These are phyloP conservation scores for Torulaspora quercuum DNA, from an alignment of 805 yeast species.

Conservation along the genomic window DNA sequence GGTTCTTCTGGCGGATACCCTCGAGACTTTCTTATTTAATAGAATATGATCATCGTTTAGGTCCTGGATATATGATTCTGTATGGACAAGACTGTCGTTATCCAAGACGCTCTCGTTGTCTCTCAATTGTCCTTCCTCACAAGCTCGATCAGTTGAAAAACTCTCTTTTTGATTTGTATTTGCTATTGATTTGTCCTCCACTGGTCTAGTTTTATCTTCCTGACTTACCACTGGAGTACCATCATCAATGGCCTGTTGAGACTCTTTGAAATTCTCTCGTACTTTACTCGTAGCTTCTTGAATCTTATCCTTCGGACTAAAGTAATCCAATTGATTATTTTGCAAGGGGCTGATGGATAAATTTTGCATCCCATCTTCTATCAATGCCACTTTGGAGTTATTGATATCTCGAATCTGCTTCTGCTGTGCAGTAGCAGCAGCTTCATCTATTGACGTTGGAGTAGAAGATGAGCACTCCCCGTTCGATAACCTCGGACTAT, in stretches of 20 bases:
- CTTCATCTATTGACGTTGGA: constrained; percentile 24
- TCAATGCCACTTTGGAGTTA: background rate
- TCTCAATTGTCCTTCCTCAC: no score
- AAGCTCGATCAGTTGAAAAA: no score
- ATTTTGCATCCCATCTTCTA: constrained; percentile 1
- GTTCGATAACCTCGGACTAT: constrained; percentile 24
- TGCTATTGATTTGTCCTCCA: no score
- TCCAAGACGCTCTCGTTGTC: constrained; percentile 12
- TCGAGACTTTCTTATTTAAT: constrained; percentile 34
- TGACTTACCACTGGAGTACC: no score
- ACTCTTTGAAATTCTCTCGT: no score
- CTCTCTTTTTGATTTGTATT: no score
- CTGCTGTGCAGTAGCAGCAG: constrained; percentile 11
- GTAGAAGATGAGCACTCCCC: constrained; percentile 23
- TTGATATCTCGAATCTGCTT: constrained; percentile 6
- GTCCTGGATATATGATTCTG: constrained; percentile 39
- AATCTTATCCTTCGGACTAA: constrained; percentile 3
- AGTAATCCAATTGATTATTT: constrained; percentile 3
- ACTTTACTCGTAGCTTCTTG: constrained; percentile 1
- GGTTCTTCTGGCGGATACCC: constrained; percentile 18
- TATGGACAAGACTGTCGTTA: constrained; percentile 25
- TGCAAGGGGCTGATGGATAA: constrained; percentile 1
- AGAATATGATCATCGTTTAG: constrained; percentile 34
- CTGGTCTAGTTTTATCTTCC: no score
- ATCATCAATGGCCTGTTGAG: no score